These are phyloP conservation scores for Amphicarpaea edgeworthii DNA, from an alignment of 306 rosid genomes.

Conservation along the genomic window DNA sequence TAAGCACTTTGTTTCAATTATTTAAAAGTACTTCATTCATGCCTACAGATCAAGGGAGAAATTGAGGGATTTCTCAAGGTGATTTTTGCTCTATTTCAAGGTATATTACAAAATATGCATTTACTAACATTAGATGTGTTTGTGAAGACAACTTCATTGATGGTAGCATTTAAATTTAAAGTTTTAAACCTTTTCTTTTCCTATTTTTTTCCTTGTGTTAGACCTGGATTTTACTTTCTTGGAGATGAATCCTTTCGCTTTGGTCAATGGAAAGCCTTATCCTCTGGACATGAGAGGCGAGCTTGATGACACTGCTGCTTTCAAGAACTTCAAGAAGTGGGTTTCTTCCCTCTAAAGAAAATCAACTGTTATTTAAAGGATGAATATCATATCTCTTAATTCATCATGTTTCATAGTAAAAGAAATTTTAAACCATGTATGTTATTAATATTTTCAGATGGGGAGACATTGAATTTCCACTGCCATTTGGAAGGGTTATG, in stretches of 20 bases:
- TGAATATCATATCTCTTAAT: slow-evolving; percentile 29
- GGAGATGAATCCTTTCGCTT: slow-evolving; percentile 97
- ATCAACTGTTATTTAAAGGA: slow-evolving; percentile 28
- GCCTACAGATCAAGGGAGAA: slow-evolving; percentile 72
- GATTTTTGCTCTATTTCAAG: slow-evolving; percentile 77
- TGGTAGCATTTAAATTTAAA: background rate
- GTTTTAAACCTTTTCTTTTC: background rate
- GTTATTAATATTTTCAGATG: slow-evolving; percentile 63
- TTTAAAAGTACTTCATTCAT: slow-evolving; percentile 10
- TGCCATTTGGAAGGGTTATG: slow-evolving; percentile 99
- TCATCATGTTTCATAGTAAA: background rate
- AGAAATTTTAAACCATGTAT: slow-evolving; percentile 16
- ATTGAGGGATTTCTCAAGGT: slow-evolving; percentile 80
- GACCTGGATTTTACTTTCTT: slow-evolving; percentile 97
- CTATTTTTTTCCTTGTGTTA: slow-evolving; percentile 37
- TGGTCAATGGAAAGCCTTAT: slow-evolving; percentile 93
- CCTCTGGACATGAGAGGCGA: slow-evolving; percentile 99
- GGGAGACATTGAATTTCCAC: slow-evolving; percentile 86
- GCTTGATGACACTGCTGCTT: slow-evolving; percentile 95
- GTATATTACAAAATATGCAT: slow-evolving; percentile 46
- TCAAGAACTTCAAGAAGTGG: slow-evolving; percentile 97
- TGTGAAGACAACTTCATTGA: slow-evolving; percentile 30
- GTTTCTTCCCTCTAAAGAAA: slow-evolving; percentile 40
- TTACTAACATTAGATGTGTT: background rate
- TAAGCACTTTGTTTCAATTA: slow-evolving; percentile 20